A percentile compares a stretch with the other conserved stretches of the same genome.
Evolutionary conservation across 352 stramenopile species (phyloP).

Genomic region (Plasmopara muralis): DNA sequence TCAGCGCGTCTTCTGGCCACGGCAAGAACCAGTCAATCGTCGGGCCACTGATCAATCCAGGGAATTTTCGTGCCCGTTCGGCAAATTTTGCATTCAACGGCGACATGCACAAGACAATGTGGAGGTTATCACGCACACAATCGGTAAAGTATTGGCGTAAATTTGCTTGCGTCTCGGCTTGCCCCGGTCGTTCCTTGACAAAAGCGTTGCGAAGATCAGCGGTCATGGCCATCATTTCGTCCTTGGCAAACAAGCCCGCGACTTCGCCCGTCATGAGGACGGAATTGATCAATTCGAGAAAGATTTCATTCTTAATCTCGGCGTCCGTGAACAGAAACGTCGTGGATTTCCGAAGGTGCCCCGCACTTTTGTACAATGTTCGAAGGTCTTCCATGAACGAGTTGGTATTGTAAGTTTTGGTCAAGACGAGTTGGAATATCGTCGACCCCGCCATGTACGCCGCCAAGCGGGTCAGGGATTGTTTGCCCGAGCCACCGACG

Average conservation of each 20-base stretch:
- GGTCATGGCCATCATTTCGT: constrained; percentile 99
- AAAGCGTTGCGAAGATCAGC: constrained; percentile 94
- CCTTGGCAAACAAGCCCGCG: constrained; percentile 96
- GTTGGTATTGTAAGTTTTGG: constrained; percentile 97
- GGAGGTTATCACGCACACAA: constrained; percentile 96
- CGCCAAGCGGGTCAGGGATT: constrained; percentile 94
- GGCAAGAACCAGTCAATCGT: constrained; percentile 99
- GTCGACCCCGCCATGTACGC: constrained; percentile 93
- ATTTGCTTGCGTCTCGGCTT: constrained; percentile 95
- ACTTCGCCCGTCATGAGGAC: constrained; percentile 98
- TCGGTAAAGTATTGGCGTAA: constrained; percentile 98
- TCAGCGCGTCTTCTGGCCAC: constrained; percentile 98
- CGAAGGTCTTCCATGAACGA: constrained; percentile 97
- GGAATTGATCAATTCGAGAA: constrained; percentile 98
- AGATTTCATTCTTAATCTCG: constrained; percentile 99
- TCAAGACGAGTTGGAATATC: constrained; percentile 98
- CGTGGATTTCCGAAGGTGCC: constrained; percentile 93
- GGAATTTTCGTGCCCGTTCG: constrained; percentile 95
- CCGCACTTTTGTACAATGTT: constrained; percentile 95
- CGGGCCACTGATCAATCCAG: constrained; percentile 93
- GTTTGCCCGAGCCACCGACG: constrained; percentile 96
- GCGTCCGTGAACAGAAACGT: constrained; percentile 98
- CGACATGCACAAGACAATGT: constrained; percentile 98
- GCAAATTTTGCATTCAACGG: constrained; percentile 98
- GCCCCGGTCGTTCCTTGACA: constrained; percentile 89